A percentile compares a stretch with the other conserved stretches of the same genome.
phyloP scores from a whole-genome alignment of 495 filamentous ascomycete genomes.

The Aspergillus conjunctus region DNA sequence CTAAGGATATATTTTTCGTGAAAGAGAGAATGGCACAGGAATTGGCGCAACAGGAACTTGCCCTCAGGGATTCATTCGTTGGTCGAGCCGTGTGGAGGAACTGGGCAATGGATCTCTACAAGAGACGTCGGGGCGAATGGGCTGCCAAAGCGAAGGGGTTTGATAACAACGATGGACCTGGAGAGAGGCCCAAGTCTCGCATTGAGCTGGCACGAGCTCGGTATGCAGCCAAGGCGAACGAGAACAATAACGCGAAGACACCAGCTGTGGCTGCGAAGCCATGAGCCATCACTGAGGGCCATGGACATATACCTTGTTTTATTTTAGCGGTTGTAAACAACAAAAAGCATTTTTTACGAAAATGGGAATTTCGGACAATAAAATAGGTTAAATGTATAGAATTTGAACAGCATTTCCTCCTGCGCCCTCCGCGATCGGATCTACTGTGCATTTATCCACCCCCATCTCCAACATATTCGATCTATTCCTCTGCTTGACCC shows the following conservation, averaged over 20 bases:
- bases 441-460: too few relatives aligned
- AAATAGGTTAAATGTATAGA: not conserved
- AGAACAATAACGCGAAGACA: not conserved
- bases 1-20: conserved; percentile 64
- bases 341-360: conserved; percentile 4
- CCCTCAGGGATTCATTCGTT: conserved; percentile 70
- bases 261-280: conserved; percentile 12
- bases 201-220: conserved; percentile 52
- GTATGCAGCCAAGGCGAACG: conserved; percentile 38
- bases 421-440: too few relatives aligned
- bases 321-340: not conserved
- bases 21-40: conserved; percentile 69
- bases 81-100: conserved; percentile 87
- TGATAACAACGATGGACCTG: conserved; percentile 27
- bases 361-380: not conserved
- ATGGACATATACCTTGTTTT: not conserved
- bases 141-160: conserved; percentile 62
- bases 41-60: conserved; percentile 59
- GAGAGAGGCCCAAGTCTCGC: conserved; percentile 44
- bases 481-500: too few relatives aligned
- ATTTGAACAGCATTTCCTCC: too few relatives aligned
- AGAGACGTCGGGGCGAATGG: conserved; percentile 69
- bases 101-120: conserved; percentile 90
- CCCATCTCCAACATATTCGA: too few relatives aligned
- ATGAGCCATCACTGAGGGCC: not conserved